Conservation (phyloP, 257 asterid species). For the Solanum peruvianum region DNA sequence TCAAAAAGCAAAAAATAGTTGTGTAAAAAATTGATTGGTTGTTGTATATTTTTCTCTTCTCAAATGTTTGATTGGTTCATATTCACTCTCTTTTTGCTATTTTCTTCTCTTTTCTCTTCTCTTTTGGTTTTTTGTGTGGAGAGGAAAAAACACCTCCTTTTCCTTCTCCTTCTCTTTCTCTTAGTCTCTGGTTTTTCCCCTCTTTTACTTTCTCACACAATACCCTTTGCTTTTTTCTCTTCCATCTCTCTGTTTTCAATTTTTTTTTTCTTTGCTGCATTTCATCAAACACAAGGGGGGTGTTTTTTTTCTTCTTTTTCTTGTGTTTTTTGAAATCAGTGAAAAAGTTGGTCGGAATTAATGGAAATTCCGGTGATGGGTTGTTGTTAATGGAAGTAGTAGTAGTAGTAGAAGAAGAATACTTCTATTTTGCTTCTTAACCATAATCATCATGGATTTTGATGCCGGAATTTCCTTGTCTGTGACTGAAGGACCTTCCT, state of each 20-base stretch:
- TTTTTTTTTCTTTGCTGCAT: not conserved
- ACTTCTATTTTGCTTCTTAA: not conserved
- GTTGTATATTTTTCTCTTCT: not conserved
- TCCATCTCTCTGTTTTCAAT: not conserved
- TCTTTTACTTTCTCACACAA: not conserved
- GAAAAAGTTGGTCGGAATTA: not conserved
- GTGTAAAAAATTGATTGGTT: not conserved
- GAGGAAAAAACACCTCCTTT: not conserved
- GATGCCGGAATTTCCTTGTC: constrained; percentile 46
- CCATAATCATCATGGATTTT: constrained; percentile 9
- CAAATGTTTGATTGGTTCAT: not conserved
- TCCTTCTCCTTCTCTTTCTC: not conserved
- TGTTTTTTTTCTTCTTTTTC: not conserved
- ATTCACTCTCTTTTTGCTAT: not conserved
- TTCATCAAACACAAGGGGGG: not conserved
- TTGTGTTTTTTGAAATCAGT: not conserved
- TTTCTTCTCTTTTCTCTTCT: not conserved
- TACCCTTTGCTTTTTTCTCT: not conserved
- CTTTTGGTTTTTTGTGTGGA: not conserved
- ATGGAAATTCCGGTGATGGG: constrained; percentile 21
- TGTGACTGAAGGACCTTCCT: constrained; percentile 43
- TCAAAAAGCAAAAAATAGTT: not conserved
- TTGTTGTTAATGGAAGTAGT: not conserved
- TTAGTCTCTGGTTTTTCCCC: not conserved
- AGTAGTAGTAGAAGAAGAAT: not conserved